A percentile compares a stretch with the other conserved stretches of the same genome.
phyloP scores from a whole-genome alignment of 75 land plant genomes.

The Selaginella tamariscina region DNA sequence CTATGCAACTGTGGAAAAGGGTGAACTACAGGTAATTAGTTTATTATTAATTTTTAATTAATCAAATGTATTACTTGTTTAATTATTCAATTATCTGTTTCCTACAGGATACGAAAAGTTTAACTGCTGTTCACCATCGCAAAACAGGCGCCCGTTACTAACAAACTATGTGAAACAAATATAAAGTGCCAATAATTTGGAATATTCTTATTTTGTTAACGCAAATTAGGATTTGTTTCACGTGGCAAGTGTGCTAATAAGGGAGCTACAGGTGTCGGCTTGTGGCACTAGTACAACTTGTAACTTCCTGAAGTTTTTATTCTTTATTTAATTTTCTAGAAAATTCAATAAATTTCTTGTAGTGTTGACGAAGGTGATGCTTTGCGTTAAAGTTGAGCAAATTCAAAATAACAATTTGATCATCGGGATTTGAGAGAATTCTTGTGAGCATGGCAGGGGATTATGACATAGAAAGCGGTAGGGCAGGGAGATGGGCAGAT shows the following conservation, averaged over 20 bases:
- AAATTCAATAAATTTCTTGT: neutral
- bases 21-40: constrained; percentile 31
- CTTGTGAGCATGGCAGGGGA: neutral
- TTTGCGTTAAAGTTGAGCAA: neutral
- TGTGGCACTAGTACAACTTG: no score
- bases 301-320: neutral
- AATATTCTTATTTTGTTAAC: no score
- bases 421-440: no score
- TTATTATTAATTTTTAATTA: neutral
- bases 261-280: no score
- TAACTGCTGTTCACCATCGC: constrained; percentile 40
- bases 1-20: constrained; percentile 37
- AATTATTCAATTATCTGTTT: neutral
- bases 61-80: neutral
- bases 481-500: neutral
- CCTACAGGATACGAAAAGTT: constrained; percentile 31
- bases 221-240: no score
- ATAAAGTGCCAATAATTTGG: no score
- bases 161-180: no score
- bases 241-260: no score
- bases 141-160: constrained; percentile 37
- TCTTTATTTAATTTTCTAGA: neutral
- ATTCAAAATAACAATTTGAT: no score
- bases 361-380: neutral
- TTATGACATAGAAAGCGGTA: neutral